Evolutionary conservation across 495 filamentous ascomycete species (phyloP).

Genomic region (Staphylotrichum longicolle): DNA sequence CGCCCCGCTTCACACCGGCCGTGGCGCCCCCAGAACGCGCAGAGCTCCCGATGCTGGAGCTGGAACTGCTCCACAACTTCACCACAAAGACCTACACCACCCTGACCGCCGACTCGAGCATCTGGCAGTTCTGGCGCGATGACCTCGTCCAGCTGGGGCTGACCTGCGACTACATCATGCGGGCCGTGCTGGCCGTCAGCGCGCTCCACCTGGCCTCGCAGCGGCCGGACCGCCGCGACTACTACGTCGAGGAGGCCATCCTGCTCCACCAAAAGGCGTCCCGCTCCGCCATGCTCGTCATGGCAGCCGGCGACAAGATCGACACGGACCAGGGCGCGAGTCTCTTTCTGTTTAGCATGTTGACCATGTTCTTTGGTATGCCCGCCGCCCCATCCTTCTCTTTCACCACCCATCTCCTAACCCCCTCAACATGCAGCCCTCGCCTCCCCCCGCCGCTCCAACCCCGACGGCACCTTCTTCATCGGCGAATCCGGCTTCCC

Average conservation of each 20-base stretch:
- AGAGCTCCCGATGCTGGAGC: constrained; percentile 35
- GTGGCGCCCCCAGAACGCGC: not conserved
- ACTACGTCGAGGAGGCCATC: constrained; percentile 51
- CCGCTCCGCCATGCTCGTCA: constrained; percentile 29
- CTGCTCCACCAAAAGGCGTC: constrained; percentile 49
- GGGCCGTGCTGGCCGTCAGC: constrained; percentile 53
- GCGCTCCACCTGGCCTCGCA: constrained; percentile 54
- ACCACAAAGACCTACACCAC: constrained; percentile 39
- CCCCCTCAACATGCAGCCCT: constrained; percentile 18
- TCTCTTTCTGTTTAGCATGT: constrained; percentile 37
- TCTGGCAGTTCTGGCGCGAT: constrained; percentile 41
- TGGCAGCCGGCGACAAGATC: constrained; percentile 17
- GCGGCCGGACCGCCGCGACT: constrained; percentile 38
- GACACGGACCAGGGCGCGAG: constrained; percentile 24
- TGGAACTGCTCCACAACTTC: constrained; percentile 48
- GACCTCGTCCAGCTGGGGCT: constrained; percentile 43
- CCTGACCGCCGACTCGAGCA: constrained; percentile 32
- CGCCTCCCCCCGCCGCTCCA: constrained; percentile 31
- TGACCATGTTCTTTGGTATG: constrained; percentile 39
- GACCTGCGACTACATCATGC: constrained; percentile 53
- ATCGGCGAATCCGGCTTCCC: constrained; percentile 32
- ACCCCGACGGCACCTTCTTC: constrained; percentile 32
- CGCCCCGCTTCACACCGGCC: not conserved
- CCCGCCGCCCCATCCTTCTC: not conserved
- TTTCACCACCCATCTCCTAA: constrained; percentile 5